Conservation (phyloP, 1,139 yeast genomes). For the Eremothecium coryli region DNA sequence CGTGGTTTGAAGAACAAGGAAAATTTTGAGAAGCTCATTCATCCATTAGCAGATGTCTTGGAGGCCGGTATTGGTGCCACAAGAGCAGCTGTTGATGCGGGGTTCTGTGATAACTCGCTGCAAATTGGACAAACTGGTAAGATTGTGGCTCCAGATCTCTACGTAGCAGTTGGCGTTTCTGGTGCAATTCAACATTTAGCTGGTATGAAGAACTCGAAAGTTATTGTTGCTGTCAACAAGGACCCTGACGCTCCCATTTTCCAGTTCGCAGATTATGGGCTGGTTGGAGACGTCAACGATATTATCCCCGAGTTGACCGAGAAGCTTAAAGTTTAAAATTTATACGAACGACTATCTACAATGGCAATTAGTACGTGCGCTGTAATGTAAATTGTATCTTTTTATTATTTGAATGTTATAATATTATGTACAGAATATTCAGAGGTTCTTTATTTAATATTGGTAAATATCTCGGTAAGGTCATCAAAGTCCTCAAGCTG, state of each 20-base stretch:
- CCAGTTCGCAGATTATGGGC: conserved; percentile 81
- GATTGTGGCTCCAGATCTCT: conserved; percentile 92
- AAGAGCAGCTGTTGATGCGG: conserved; percentile 95
- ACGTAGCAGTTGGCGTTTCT: conserved; percentile 86
- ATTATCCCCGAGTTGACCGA: conserved; percentile 80
- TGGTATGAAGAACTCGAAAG: conserved; percentile 95
- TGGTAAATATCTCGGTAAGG: conserved; percentile 67
- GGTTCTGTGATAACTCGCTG: conserved; percentile 91
- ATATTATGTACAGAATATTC: conserved; percentile 1
- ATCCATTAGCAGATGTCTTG: conserved; percentile 76
- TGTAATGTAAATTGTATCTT: no score
- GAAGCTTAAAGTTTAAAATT: conserved; percentile 36
- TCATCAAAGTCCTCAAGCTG: conserved; percentile 70
- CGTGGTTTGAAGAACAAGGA: conserved; percentile 89
- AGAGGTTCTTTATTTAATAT: conserved; percentile 19
- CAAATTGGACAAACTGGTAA: conserved; percentile 99
- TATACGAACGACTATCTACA: no score
- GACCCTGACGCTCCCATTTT: conserved; percentile 87
- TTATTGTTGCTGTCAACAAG: conserved; percentile 88
- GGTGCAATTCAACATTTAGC: conserved; percentile 98
- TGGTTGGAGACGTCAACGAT: conserved; percentile 82
- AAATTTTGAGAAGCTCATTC: conserved; percentile 65
- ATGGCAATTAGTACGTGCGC: no score
- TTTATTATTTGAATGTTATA: no score
- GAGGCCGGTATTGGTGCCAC: conserved; percentile 94